A percentile compares a stretch with the other conserved stretches of the same genome.
Conservation (phyloP, 1,139 yeast species). For the Taphrina betulina region DNA sequence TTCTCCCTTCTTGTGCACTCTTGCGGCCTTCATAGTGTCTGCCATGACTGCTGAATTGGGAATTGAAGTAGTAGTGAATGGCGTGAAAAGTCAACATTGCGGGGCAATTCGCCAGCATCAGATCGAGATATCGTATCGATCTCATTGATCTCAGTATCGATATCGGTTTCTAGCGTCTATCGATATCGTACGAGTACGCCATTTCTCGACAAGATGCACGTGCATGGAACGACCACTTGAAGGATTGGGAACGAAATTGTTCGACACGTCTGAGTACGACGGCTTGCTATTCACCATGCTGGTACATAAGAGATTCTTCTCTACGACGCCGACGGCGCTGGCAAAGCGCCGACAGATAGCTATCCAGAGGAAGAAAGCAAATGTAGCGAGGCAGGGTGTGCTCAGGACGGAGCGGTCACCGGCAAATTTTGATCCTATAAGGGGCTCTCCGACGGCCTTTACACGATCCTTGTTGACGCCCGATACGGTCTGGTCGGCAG, state of each 20-base stretch:
- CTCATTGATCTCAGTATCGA: too few relatives aligned
- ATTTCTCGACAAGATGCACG: too few relatives aligned
- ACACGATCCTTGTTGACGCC: conserved; percentile 29
- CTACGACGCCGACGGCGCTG: conserved; percentile 4
- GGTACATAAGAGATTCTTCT: conserved; percentile 16
- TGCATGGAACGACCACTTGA: too few relatives aligned
- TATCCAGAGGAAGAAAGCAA: conserved; percentile 31
- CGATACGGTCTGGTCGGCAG: conserved; percentile 10
- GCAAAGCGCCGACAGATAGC: conserved; percentile 30
- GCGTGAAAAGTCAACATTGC: too few relatives aligned
- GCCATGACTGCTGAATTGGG: neutral
- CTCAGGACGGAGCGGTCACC: conserved; percentile 26
- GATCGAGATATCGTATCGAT: too few relatives aligned
- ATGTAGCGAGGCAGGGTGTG: conserved; percentile 29
- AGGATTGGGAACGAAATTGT: too few relatives aligned
- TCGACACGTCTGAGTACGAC: too few relatives aligned
- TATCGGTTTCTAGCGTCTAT: too few relatives aligned
- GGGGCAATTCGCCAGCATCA: too few relatives aligned
- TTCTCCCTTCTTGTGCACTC: conserved; percentile 15
- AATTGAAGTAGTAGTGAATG: too few relatives aligned
- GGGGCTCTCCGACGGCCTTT: conserved; percentile 29
- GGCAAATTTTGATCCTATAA: conserved; percentile 17
- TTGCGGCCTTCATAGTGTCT: conserved; percentile 8
- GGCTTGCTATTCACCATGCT: neutral
- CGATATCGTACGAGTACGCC: too few relatives aligned